Base-by-base conservation (phyloP, 2,329 filamentous ascomycete species). In the Phoma sp. region DNA sequence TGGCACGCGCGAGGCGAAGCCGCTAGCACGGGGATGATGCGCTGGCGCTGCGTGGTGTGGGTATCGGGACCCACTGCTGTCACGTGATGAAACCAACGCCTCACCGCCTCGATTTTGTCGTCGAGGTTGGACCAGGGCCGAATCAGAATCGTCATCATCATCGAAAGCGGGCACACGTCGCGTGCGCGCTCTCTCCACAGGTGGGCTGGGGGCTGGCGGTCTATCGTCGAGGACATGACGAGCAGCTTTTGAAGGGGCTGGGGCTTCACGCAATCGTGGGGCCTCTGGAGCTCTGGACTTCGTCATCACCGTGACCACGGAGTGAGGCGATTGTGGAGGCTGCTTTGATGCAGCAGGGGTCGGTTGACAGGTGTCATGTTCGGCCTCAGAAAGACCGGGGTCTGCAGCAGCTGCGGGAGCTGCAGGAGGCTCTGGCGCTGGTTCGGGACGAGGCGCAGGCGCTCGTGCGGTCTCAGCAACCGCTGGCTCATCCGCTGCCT, bases 1-100 rank as follows among this genome's bases (percentile, higher is more conserved):
- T 56, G 72, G 72, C 32, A 74, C 71, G 53, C 71, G 67, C 50
- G 70, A 73, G 49, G 72, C 71, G 57, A 74, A 75, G 42, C 51
- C 51, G 33, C 51, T 54, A 66, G 53, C 37, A 52, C 65, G 59
- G 50, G 67, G 67, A 40, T 60, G 52, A 49, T 69, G 70, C 57
- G 67, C 53, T 61, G 67, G 63, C 59, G 67, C 55, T 60, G 66
- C 59, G 54, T 63, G 62, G 18, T 56, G 65, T 62, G 63, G 59
- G 37, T 61, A 66, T 32, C 47, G 29, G 21, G 53, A 56, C 47
- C 53, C 53, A 56, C 53, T 56, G 10, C 53, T 56, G 42, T 56
- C 53, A 51, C 53, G 53, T 56, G 53, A 56, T 15, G 53, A 56
- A 12, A 46, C 53, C 32, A 56, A 51, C 34, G 59, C 45, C 57